phyloP scores from a whole-genome alignment of 768 basidiomycete species.

The Leccinum truebloodii region DNA sequence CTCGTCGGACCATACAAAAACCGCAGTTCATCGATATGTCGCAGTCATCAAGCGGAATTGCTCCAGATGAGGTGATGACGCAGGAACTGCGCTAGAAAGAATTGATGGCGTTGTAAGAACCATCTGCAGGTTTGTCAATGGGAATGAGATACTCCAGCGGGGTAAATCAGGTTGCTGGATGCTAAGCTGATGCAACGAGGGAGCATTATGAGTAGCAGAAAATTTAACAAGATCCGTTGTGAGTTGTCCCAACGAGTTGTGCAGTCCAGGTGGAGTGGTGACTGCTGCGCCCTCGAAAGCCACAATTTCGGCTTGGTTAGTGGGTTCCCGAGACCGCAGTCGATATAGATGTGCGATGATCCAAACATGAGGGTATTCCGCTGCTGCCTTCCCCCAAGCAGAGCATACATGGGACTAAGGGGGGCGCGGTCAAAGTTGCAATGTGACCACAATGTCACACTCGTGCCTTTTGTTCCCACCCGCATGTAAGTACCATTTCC shows the following conservation, averaged over 20 bases:
- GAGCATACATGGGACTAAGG: constrained; percentile 58
- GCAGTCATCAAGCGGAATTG: constrained; percentile 56
- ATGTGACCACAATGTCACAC: constrained; percentile 19
- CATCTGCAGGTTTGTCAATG: constrained; percentile 38
- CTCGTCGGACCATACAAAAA: constrained; percentile 40
- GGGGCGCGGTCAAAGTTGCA: constrained; percentile 40
- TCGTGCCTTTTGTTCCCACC: constrained; percentile 2
- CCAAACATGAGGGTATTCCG: constrained; percentile 55
- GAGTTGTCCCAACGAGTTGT: constrained; percentile 32
- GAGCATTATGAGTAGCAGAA: constrained; percentile 35
- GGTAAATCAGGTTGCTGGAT: constrained; percentile 40
- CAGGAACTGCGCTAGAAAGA: constrained; percentile 18
- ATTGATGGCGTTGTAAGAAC: constrained; percentile 27
- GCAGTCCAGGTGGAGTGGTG: constrained; percentile 37
- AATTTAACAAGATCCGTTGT: constrained; percentile 26
- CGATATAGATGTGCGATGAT: constrained; percentile 49
- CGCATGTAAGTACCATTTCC: constrained; percentile 23
- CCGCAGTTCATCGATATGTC: constrained; percentile 48
- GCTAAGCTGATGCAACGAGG: constrained; percentile 35
- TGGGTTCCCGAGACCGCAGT: constrained; percentile 45
- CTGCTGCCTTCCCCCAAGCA: constrained; percentile 44
- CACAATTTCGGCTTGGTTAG: constrained; percentile 47
- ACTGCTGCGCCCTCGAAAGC: constrained; percentile 47
- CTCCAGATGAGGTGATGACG: constrained; percentile 40
- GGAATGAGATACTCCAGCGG: constrained; percentile 33